Conservation (phyloP, 371 early-diverging fungal genomes). For the Paraphysoderma sedebokerense region DNA sequence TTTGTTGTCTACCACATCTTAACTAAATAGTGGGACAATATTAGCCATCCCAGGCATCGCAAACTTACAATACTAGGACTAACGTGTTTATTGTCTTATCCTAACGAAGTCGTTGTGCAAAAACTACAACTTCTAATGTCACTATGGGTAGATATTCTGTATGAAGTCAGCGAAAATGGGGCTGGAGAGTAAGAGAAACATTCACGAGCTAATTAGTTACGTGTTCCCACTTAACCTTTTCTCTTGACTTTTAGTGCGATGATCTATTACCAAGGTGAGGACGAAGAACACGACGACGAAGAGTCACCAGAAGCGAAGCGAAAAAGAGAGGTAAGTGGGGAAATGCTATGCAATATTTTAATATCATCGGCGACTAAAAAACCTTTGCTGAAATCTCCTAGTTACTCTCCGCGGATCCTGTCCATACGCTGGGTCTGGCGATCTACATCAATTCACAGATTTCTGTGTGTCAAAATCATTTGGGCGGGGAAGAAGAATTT, state of each 20-base stretch:
- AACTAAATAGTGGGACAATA: slow-evolving; percentile 42
- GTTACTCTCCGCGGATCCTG: slow-evolving; percentile 30
- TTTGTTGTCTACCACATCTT: background rate
- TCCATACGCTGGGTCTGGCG: slow-evolving; percentile 34
- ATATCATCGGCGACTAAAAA: slow-evolving; percentile 1
- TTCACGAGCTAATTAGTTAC: background rate
- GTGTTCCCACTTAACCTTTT: background rate
- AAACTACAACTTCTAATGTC: slow-evolving; percentile 31
- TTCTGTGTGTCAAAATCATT: too few species aligned
- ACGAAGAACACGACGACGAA: slow-evolving; percentile 36
- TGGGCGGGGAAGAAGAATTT: too few species aligned
- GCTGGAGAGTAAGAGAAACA: slow-evolving; percentile 41
- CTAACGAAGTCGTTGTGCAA: slow-evolving; percentile 21
- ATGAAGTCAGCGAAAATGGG: slow-evolving; percentile 37
- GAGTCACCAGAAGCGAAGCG: slow-evolving; percentile 27
- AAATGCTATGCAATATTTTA: background rate
- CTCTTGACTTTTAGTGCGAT: slow-evolving; percentile 19
- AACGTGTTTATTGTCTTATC: slow-evolving; percentile 36
- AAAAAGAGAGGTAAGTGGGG: slow-evolving; percentile 14
- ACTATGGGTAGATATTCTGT: slow-evolving; percentile 42
- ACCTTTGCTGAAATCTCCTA: slow-evolving; percentile 10
- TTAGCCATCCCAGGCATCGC: slow-evolving; percentile 48
- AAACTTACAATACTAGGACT: slow-evolving; percentile 54
- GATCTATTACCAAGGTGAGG: slow-evolving; percentile 41
- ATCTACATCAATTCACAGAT: slow-evolving; percentile 28